These are phyloP conservation scores for Umbelopsis vinacea DNA, from an alignment of 192 early-diverging fungal genomes.

Conservation along the genomic window DNA sequence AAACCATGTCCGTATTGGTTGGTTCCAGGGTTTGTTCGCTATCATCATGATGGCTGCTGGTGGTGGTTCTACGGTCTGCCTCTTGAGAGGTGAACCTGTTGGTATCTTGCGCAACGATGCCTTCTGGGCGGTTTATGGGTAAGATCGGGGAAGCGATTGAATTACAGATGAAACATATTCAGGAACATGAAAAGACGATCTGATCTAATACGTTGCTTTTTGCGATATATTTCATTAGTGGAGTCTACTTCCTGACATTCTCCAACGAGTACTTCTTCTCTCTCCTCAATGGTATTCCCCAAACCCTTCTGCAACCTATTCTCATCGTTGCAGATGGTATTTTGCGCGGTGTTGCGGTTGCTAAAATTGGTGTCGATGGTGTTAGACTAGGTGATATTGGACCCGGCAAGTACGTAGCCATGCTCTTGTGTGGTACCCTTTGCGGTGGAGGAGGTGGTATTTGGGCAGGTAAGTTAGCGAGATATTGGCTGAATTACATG, in stretches of 20 bases:
- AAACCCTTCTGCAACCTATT: slow-evolving; percentile 14
- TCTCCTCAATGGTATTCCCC: slow-evolving; percentile 24
- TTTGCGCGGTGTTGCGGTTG: slow-evolving; percentile 27
- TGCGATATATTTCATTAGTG: slow-evolving; percentile 26
- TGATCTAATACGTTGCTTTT: background rate
- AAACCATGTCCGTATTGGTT: slow-evolving; percentile 37
- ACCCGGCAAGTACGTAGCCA: slow-evolving; percentile 35
- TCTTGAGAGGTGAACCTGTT: slow-evolving; percentile 37
- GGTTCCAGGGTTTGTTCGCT: slow-evolving; percentile 41
- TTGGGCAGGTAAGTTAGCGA: slow-evolving; percentile 30
- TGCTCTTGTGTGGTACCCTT: slow-evolving; percentile 40
- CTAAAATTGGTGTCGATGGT: slow-evolving; percentile 35
- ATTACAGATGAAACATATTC: no score
- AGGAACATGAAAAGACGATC: no score
- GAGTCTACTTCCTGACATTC: slow-evolving; percentile 33
- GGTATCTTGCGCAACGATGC: slow-evolving; percentile 33
- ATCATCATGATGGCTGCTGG: slow-evolving; percentile 38
- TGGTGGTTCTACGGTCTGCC: slow-evolving; percentile 34
- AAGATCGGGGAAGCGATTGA: background rate
- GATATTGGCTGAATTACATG: background rate
- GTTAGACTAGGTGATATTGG: slow-evolving; percentile 30
- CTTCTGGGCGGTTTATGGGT: slow-evolving; percentile 40
- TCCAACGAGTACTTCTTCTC: slow-evolving; percentile 30
- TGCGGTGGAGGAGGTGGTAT: slow-evolving; percentile 40
- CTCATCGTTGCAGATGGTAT: slow-evolving; percentile 32